These are phyloP conservation scores for Monosporascus ibericus DNA, from an alignment of 2,329 filamentous ascomycete species.

Conservation along the genomic window DNA sequence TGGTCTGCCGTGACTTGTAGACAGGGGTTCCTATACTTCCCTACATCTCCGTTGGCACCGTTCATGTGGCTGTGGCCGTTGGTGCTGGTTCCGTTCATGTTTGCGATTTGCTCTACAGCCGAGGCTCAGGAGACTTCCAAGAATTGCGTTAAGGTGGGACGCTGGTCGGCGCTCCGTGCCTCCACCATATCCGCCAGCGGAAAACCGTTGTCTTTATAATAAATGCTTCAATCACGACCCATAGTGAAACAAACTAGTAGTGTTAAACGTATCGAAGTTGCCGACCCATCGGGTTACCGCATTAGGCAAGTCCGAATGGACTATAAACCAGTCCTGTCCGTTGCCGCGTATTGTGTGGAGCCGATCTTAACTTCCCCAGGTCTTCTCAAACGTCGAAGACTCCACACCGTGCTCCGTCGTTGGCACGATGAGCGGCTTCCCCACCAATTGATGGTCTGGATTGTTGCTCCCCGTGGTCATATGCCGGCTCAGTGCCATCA, in stretches of 20 bases:
- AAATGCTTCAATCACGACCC: background rate
- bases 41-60: conserved; percentile 3
- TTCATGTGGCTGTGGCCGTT: background rate
- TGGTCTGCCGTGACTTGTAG: conserved; percentile 57
- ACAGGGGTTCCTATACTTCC: conserved; percentile 40
- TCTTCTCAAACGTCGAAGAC: background rate
- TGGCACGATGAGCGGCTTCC: background rate
- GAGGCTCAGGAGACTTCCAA: background rate
- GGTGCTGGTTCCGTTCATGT: conserved; percentile 3
- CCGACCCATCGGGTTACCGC: background rate
- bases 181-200: background rate
- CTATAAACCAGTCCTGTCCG: background rate
- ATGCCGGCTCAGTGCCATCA: background rate
- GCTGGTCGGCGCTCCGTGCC: background rate
- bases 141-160: background rate
- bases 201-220: background rate
- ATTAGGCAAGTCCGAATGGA: background rate
- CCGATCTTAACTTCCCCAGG: background rate
- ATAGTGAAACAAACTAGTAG: background rate
- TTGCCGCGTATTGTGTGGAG: background rate
- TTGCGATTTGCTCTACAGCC: no score
- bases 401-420: background rate
- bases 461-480: background rate
- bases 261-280: background rate
- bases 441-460: background rate